Base-by-base conservation (phyloP, 345 rosid species). In the Dipteronia dyeriana region DNA sequence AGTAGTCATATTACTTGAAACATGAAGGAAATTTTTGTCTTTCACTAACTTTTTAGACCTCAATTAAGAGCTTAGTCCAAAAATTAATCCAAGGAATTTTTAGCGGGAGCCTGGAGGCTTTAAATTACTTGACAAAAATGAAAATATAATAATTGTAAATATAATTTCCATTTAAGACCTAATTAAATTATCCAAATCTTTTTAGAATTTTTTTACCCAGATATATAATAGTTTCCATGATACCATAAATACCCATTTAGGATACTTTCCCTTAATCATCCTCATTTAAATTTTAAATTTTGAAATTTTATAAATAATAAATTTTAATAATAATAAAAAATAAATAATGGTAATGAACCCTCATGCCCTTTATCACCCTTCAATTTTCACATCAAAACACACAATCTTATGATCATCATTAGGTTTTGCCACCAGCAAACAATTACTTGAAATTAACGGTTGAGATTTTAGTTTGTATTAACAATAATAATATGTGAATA, bases 161-260 rank as follows among this genome's bases (percentile, higher is more conserved):
- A 51, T 75, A 39, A 76, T 75, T 74, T 29, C 31, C 82, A 79
- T 62, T 78, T 77, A 86, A 45, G 14, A 17, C 66, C 43, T 47
- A 70, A 54, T 69, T 75, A 79, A 53, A 84, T 79, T 66, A 67
- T 43, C 22, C 49, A 29, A 75, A 76, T 65, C 77, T 53, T 71
- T 71, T 19, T 49, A 70, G 31, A 47, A 39, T n/a, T 75, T 49
- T 49, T 51, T 9, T 29, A 19, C n/a, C 76, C 34, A 9, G 43
- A 75, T 78, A 12, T 74, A 23, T 17, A 47, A 56, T 4, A 25
- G 26, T 67, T 72, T 66, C 39, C 53, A n/a, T 20, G 23, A 10
- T 75, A 20, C 70, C 60, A 17, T 19, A 64, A 8, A 66, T 10
- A 4, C 49, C 49, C 31, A 6, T 3, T 23, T 14, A 13, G 57